phyloP scores from a whole-genome alignment of 1,284 basidiomycete genomes.

The Peniophora sp. region DNA sequence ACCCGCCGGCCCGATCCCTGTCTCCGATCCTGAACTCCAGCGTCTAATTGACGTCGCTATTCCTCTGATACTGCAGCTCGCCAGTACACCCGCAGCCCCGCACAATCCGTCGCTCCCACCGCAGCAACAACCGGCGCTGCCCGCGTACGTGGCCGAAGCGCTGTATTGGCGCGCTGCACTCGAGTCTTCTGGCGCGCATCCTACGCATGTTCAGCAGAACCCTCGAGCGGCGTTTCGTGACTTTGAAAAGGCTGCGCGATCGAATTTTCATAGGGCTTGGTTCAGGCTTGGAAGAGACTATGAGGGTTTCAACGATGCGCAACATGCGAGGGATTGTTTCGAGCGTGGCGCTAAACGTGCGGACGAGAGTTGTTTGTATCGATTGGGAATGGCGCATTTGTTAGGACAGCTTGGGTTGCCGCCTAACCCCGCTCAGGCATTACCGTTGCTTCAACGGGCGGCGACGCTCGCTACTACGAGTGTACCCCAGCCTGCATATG shows the following conservation, averaged over 20 bases:
- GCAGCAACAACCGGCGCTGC: slow-evolving; percentile 28
- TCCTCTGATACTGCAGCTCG: slow-evolving; percentile 49
- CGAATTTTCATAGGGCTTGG: slow-evolving; percentile 73
- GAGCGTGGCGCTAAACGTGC: slow-evolving; percentile 66
- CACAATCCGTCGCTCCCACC: no score
- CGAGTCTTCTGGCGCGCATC: slow-evolving; percentile 60
- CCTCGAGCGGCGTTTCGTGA: slow-evolving; percentile 81
- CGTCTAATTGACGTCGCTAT: slow-evolving; percentile 63
- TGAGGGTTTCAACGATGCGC: slow-evolving; percentile 74
- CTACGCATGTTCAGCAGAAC: slow-evolving; percentile 54
- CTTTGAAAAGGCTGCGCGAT: slow-evolving; percentile 75
- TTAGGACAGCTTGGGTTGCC: slow-evolving; percentile 77
- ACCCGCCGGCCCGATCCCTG: slow-evolving; percentile 38
- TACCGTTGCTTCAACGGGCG: slow-evolving; percentile 71
- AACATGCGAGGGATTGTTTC: slow-evolving; percentile 75
- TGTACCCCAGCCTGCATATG: slow-evolving; percentile 82
- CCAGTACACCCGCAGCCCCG: slow-evolving; percentile 19
- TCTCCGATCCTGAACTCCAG: slow-evolving; percentile 57
- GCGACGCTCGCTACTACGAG: slow-evolving; percentile 71
- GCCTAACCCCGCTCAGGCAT: slow-evolving; percentile 45
- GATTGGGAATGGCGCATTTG: slow-evolving; percentile 86
- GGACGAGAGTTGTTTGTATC: slow-evolving; percentile 77
- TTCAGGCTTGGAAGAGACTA: slow-evolving; percentile 88
- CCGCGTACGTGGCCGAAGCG: slow-evolving; percentile 62
- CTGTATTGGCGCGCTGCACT: slow-evolving; percentile 71